Evolutionary conservation across 2,329 filamentous ascomycete genomes (phyloP).

Genomic region (Neopestalotiopsis sp.): DNA sequence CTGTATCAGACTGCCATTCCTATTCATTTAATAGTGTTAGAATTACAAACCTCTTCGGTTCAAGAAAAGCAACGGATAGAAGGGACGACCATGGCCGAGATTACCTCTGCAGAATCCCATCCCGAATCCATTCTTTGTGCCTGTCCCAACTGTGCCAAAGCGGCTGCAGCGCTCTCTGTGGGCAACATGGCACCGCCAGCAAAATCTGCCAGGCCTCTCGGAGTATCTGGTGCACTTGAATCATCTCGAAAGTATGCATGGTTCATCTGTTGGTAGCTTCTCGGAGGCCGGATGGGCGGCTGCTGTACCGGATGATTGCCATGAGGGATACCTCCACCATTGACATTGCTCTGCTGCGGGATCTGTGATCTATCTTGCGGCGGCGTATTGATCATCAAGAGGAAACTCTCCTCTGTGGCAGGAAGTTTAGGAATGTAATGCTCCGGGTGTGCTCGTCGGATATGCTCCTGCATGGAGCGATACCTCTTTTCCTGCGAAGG

Average conservation of each 20-base stretch:
- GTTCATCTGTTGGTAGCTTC: conserved; percentile 16
- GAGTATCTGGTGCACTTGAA: conserved; percentile 69
- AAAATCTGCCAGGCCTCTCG: conserved; percentile 73
- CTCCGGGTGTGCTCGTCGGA: conserved; percentile 93
- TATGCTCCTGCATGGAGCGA: conserved; percentile 99
- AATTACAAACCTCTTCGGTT: conserved; percentile 24
- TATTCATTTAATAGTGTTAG: conserved; percentile 34
- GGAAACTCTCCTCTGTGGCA: conserved; percentile 96
- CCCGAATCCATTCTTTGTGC: conserved; percentile 77
- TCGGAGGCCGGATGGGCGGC: conserved; percentile 22
- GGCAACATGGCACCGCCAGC: conserved; percentile 66
- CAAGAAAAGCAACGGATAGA: conserved; percentile 4
- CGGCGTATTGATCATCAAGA: conserved; percentile 92
- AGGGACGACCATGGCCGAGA: conserved; percentile 30
- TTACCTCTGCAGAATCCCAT: conserved; percentile 79
- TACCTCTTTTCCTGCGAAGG: conserved; percentile 82
- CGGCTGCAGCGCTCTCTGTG: conserved; percentile 80
- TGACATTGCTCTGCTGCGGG: conserved; percentile 37
- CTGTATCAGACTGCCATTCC: conserved; percentile 76
- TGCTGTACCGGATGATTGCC: conserved; percentile 22
- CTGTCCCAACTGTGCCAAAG: conserved; percentile 81
- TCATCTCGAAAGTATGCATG: conserved; percentile 72
- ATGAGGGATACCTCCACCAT: conserved; percentile 29
- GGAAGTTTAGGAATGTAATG: conserved; percentile 98
- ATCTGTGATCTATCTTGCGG: conserved; percentile 71